These are phyloP conservation scores for Physcomitrellopsis africana DNA, from an alignment of 225 moss, liverwort and hornwort genomes.

Conservation along the genomic window DNA sequence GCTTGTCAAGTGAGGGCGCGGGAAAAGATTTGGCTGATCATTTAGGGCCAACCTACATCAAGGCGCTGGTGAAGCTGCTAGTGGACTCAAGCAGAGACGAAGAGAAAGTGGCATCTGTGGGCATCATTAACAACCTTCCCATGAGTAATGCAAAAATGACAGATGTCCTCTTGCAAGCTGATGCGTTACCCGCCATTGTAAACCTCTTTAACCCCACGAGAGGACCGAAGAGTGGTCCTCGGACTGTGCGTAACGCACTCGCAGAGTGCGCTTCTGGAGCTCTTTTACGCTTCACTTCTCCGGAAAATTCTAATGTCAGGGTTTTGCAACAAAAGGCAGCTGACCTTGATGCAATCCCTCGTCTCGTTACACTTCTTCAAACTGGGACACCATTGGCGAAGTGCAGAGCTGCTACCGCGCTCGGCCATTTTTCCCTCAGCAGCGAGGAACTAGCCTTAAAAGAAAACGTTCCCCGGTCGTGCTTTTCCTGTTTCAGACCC, in stretches of 20 bases:
- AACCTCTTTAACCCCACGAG: constrained; percentile 41
- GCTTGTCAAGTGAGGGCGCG: constrained; percentile 61
- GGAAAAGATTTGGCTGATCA: constrained; percentile 66
- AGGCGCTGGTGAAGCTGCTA: constrained; percentile 49
- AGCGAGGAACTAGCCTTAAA: constrained; percentile 43
- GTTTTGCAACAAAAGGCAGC: constrained; percentile 46
- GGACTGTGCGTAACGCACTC: constrained; percentile 31
- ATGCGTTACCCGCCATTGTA: constrained; percentile 53
- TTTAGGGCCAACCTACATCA: constrained; percentile 47
- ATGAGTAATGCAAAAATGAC: constrained; percentile 40
- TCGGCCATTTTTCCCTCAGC: constrained; percentile 60
- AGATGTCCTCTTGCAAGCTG: constrained; percentile 50
- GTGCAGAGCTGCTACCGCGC: constrained; percentile 48
- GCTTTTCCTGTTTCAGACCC: constrained; percentile 38
- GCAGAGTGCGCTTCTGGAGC: constrained; percentile 56
- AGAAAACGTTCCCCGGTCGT: constrained; percentile 19
- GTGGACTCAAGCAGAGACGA: constrained; percentile 44
- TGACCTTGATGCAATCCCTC: constrained; percentile 59
- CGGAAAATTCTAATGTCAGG: constrained; percentile 28
- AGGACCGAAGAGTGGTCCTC: constrained; percentile 36
- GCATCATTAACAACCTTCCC: constrained; percentile 63
- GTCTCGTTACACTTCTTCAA: constrained; percentile 55
- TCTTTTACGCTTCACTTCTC: constrained; percentile 55
- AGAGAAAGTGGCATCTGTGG: constrained; percentile 62
- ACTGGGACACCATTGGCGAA: constrained; percentile 55